Conservation (phyloP, 164 flowering plant genomes). For the Chloranthus sessilifolius region DNA sequence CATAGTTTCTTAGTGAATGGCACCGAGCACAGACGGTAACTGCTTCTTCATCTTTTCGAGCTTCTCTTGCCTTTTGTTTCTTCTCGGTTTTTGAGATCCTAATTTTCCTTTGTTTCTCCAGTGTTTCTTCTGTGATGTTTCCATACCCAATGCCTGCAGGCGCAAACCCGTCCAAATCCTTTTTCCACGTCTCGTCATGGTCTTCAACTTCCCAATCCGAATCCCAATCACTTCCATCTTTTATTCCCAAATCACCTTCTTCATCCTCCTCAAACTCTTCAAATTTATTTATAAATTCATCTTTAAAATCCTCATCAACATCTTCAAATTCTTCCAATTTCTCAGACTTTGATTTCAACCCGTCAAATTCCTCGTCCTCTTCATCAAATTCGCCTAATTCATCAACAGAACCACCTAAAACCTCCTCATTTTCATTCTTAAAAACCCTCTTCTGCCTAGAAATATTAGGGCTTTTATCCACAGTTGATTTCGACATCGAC, state of each 20-base stretch:
- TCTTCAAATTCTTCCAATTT: slow-evolving; percentile 7
- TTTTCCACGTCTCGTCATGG: slow-evolving; percentile 39
- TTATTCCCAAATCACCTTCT: slow-evolving; percentile 10
- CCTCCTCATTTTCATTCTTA: slow-evolving; percentile 2
- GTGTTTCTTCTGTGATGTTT: slow-evolving; percentile 60
- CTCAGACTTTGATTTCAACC: neutral
- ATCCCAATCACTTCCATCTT: slow-evolving; percentile 57
- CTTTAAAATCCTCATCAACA: slow-evolving; percentile 1
- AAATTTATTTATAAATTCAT: slow-evolving; percentile 20
- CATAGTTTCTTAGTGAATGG: slow-evolving; percentile 88
- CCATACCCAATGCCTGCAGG: slow-evolving; percentile 84
- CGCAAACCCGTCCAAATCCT: slow-evolving; percentile 68
- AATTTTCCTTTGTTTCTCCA: slow-evolving; percentile 39
- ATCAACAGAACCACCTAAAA: slow-evolving; percentile 10
- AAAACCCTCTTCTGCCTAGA: too few species aligned
- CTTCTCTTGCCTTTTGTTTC: slow-evolving; percentile 57
- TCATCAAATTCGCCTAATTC: slow-evolving; percentile 18
- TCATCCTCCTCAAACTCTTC: slow-evolving; percentile 35
- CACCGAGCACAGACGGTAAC: slow-evolving; percentile 91
- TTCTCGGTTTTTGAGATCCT: slow-evolving; percentile 67
- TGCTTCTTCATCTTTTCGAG: slow-evolving; percentile 35
- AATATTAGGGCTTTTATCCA: too few species aligned
- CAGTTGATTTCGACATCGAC: too few species aligned
- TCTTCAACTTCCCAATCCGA: slow-evolving; percentile 56
- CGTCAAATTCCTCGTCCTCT: slow-evolving; percentile 18